Percentiles rank a stretch among this genome's conserved stretches.
phyloP scores from a whole-genome alignment of 2,329 filamentous ascomycete species.

The Coniochaeta ligniaria region DNA sequence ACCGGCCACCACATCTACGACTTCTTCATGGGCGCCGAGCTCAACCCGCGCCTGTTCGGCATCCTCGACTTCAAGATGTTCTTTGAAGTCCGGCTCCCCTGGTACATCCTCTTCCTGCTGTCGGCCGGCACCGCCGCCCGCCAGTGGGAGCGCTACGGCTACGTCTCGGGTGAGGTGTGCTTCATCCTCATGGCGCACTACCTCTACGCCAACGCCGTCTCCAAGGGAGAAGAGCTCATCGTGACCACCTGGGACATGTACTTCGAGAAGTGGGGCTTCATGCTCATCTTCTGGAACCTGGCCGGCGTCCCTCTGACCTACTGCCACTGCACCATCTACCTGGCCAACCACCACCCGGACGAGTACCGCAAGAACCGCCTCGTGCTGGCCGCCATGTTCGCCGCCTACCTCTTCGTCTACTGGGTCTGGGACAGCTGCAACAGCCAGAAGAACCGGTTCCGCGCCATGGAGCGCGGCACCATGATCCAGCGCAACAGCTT shows the following conservation, averaged over 20 bases:
- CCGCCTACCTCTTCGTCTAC: constrained; percentile 65
- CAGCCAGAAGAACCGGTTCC: constrained; percentile 79
- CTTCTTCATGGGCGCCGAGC: constrained; percentile 85
- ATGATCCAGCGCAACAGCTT: constrained; percentile 61
- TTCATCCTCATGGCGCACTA: constrained; percentile 75
- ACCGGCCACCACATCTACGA: constrained; percentile 75
- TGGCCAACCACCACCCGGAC: constrained; percentile 65
- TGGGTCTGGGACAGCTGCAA: constrained; percentile 82
- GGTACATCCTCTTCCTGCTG: constrained; percentile 72
- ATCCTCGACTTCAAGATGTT: constrained; percentile 92
- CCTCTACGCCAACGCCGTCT: constrained; percentile 75
- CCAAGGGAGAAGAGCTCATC: constrained; percentile 77
- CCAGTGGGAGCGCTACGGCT: constrained; percentile 72
- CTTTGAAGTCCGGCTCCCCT: constrained; percentile 79
- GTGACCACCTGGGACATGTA: constrained; percentile 83
- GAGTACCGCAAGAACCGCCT: constrained; percentile 61
- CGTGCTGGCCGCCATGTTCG: constrained; percentile 53
- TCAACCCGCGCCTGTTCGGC: constrained; percentile 80
- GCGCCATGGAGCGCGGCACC: constrained; percentile 61
- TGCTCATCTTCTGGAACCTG: constrained; percentile 87
- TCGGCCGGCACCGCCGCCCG: constrained; percentile 62
- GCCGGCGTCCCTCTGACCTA: constrained; percentile 75
- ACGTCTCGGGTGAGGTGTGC: constrained; percentile 64
- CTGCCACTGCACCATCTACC: constrained; percentile 76
- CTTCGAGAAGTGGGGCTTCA: constrained; percentile 84